These are phyloP conservation scores for Ajuga chamaepitys DNA, from an alignment of 257 asterid genomes.

Conservation along the genomic window DNA sequence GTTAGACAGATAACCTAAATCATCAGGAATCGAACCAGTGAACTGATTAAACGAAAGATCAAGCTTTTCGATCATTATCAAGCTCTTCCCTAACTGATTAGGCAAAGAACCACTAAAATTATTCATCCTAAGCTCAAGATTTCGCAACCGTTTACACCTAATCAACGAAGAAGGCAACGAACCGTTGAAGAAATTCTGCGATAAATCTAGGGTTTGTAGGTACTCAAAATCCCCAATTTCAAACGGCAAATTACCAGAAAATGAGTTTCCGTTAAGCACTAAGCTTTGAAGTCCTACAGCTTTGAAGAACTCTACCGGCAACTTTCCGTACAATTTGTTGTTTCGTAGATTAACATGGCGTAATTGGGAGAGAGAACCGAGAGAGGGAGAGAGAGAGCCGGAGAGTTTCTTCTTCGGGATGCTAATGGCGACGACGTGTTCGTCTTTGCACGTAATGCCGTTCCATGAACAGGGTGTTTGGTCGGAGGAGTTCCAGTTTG, in stretches of 20 bases:
- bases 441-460: slow-evolving; percentile 74
- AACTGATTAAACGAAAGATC: slow-evolving; percentile 61
- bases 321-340: slow-evolving; percentile 49
- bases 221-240: slow-evolving; percentile 56
- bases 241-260: slow-evolving; percentile 63
- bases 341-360: slow-evolving; percentile 73
- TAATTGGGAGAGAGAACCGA: slow-evolving; percentile 67
- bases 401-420: slow-evolving; percentile 63
- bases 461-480: slow-evolving; percentile 92
- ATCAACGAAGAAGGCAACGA: slow-evolving; percentile 47
- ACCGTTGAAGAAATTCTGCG: slow-evolving; percentile 64
- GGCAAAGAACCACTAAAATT: slow-evolving; percentile 63
- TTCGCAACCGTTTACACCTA: slow-evolving; percentile 53
- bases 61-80: slow-evolving; percentile 55
- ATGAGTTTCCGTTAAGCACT: slow-evolving; percentile 69
- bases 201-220: slow-evolving; percentile 61
- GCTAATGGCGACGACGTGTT: slow-evolving; percentile 54
- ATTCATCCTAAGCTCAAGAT: slow-evolving; percentile 51
- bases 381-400: slow-evolving; percentile 61
- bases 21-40: slow-evolving; percentile 58
- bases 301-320: slow-evolving; percentile 46
- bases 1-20: slow-evolving; percentile 56
- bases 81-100: slow-evolving; percentile 43
- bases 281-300: slow-evolving; percentile 68
- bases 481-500: slow-evolving; percentile 63